Evolutionary conservation across 2,329 filamentous ascomycete genomes (phyloP), one percentile per base, ranked within the genome.

Genomic region (Claviceps africana): DNA sequence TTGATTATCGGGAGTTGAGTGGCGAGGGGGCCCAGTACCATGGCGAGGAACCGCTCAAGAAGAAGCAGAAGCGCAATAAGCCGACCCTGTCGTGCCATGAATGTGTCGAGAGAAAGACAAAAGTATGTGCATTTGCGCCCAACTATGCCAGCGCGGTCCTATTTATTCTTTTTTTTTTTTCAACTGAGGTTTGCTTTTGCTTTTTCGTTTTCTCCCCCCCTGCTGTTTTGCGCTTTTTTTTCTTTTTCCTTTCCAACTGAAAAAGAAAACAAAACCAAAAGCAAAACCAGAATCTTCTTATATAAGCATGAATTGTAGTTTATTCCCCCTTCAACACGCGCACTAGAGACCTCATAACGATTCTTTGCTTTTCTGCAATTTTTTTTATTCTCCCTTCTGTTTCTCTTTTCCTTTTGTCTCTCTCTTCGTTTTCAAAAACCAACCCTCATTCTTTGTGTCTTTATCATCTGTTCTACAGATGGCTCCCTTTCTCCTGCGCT

Each of bases 1-100:
- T 58, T 54, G 51, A 55, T 53, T 55, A 55, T 35, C 54, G 43
- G 22, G 51, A 55, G 17, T 22, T 52, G 35, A 52, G 35, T 25
- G 53, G 45, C 39, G 53, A 53, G 21, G 45, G 6, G 49, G 53
- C 53, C 5, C 54, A 52, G 37, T 58, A 59, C 53, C 54, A 52
- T 53, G 61, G 56, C n/a, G 64, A 65, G 37, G 67, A 71, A 44
- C 74, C 71, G n/a, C 63, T 70, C 11, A 76, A 70, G 65, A 86
- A 86, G 71, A 88, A 85, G 69, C 86, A 90, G 70, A 89, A 86
- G 71, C 79, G 86, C 47, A 91, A 91, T 68, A 91, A 91, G 66
- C 86, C 86, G 3, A 90, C 86, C 1, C 64, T 90, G 56, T 88
- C 83, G 48, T 90, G 86, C 61, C 78, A 82, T 56, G 85, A 88